These are phyloP conservation scores for Aspergillus phoenicis DNA, from an alignment of 2,329 filamentous ascomycete genomes.

Conservation along the genomic window DNA sequence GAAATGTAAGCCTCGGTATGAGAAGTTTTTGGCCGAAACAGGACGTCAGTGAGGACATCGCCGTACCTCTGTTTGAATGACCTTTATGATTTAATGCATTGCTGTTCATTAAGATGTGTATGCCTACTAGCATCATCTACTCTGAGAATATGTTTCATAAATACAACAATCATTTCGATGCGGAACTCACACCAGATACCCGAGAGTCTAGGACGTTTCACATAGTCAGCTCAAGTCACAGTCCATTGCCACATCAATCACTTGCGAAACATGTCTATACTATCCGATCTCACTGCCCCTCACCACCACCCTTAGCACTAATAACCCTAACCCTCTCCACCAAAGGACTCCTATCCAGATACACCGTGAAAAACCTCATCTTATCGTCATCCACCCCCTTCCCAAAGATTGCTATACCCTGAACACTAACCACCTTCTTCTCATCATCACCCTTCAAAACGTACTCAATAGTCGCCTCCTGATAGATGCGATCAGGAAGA, in stretches of 20 bases:
- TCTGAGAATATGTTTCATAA: too few species aligned
- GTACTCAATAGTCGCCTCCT: not conserved
- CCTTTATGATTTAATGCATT: not conserved
- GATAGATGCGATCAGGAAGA: not conserved
- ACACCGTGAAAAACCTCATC: not conserved
- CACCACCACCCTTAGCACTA: not conserved
- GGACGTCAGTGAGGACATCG: not conserved
- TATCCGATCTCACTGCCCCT: too few species aligned
- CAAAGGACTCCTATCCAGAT: not conserved
- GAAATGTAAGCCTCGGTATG: conserved; percentile 29
- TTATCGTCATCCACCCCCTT: not conserved
- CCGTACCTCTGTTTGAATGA: not conserved
- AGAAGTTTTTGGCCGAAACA: conserved; percentile 30
- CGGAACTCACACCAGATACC: too few species aligned
- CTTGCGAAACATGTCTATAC: too few species aligned
- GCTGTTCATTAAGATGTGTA: not conserved
- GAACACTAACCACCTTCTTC: not conserved
- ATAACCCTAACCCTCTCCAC: not conserved
- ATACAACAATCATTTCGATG: too few species aligned
- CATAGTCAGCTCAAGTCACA: too few species aligned
- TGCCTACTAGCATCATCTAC: too few species aligned
- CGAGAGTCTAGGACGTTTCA: too few species aligned
- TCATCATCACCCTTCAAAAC: not conserved
- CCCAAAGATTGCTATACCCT: not conserved
- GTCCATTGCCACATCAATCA: too few species aligned